Base-by-base conservation (phyloP, 2,329 filamentous ascomycete genomes). In the Furcasterigmium sp. region DNA sequence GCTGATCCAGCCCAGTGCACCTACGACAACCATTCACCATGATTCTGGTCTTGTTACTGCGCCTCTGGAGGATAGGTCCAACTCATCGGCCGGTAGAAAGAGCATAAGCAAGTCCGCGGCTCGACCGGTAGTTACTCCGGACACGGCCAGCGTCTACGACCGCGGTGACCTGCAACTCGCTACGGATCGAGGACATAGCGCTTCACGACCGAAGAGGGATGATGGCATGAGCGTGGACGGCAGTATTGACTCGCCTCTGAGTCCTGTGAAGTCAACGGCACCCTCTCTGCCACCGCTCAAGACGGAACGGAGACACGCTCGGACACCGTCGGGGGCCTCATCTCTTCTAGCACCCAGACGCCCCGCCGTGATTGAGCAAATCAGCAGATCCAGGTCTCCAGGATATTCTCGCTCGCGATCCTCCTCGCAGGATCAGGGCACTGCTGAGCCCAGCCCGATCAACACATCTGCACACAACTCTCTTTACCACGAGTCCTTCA, bases 381-480 rank as follows among this genome's bases (percentile, higher is more conserved):
- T 80, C 37, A 74, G 66, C 47, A 66, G 65, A 8, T 67, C 73
- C 8, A 65, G 65, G 23, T 65, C 65, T 19, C 64, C 69, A 3
- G 65, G 59, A 7, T 61, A 60, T 21, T 62, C 62, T 8, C 68
- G 64, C 13, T 82, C 80, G 11, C 69, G 77, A 46, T 76, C 77
- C 7, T 82, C 79, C 2, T 83, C 79, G 1, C 61, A 76, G 41
- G 80, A 82, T 37, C 71, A 73, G 19, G 73, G 75, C 39, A 75
- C 70, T 13, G 71, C 76, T 14, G 77, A 79, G 57, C 65, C 77
- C 7, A 83, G 69, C 48, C 70, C 74, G 5, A 67, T 81, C 50
- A 78, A 67, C 53, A 79, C 76, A 6, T 76, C 79, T 30, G 76
- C 76, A 5, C 78, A 82, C 50, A 73, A 75, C 46, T 77, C 68